These are phyloP conservation scores for Acacia pycnantha DNA, from an alignment of 331 rosid species.

Conservation along the genomic window DNA sequence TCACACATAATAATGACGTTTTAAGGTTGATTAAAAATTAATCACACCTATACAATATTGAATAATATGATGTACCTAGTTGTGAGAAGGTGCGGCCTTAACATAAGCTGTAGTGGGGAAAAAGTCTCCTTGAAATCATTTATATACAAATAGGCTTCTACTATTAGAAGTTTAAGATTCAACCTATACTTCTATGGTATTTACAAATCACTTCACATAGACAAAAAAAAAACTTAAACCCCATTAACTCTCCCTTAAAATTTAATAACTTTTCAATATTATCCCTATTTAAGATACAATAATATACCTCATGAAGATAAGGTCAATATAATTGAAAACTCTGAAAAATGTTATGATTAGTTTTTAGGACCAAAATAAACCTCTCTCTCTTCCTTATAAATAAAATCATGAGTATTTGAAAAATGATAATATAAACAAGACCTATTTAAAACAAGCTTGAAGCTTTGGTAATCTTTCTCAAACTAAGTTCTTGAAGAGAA, in stretches of 20 bases:
- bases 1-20: background rate
- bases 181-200: background rate
- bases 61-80: background rate
- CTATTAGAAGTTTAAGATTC: background rate
- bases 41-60: background rate
- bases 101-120: background rate
- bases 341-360: too few species aligned
- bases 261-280: too few species aligned
- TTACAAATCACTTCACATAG: too few species aligned
- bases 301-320: too few species aligned
- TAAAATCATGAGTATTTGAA: background rate
- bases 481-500: too few species aligned
- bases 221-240: too few species aligned
- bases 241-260: too few species aligned
- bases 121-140: background rate
- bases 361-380: too few species aligned
- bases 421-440: background rate
- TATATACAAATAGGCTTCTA: background rate
- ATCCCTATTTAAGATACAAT: too few species aligned
- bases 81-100: background rate
- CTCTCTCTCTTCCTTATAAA: too few species aligned
- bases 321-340: too few species aligned
- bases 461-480: background rate
- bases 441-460: background rate
- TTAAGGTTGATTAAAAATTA: background rate